Conservation (phyloP, 1,139 yeast species). For the Hyphopichia burtonii region DNA sequence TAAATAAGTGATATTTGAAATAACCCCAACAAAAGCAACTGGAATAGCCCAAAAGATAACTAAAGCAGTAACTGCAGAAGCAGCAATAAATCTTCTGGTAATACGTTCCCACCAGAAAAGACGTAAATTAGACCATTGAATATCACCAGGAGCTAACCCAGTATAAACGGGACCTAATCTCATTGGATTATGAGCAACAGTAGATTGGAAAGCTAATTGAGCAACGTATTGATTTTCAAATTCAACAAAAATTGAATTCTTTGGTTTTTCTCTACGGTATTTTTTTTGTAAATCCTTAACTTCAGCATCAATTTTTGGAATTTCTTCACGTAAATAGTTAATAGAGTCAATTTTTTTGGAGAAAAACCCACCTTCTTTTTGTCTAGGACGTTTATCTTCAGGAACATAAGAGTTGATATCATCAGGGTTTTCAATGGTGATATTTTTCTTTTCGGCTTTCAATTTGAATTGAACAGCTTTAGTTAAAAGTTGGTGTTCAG, state of each 20-base stretch:
- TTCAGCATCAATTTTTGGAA: conserved; percentile 55
- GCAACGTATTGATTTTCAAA: conserved; percentile 70
- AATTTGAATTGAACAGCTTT: conserved; percentile 60
- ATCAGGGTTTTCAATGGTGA: conserved; percentile 43
- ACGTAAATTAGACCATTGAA: conserved; percentile 70
- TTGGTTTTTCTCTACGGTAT: conserved; percentile 43
- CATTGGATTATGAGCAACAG: conserved; percentile 53
- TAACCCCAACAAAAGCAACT: conserved; percentile 77
- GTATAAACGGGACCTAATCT: conserved; percentile 50
- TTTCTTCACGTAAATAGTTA: conserved; percentile 52
- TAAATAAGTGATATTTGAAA: conserved; percentile 71
- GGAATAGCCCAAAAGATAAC: conserved; percentile 84
- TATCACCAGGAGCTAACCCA: conserved; percentile 61
- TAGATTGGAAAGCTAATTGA: conserved; percentile 65
- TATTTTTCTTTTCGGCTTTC: conserved; percentile 65
- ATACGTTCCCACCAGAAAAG: conserved; percentile 83
- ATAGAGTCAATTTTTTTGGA: conserved; percentile 60
- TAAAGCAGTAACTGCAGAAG: conserved; percentile 55
- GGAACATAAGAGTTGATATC: conserved; percentile 69
- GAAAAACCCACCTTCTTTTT: conserved; percentile 55
- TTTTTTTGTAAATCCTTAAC: conserved; percentile 51
- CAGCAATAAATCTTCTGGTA: conserved; percentile 56
- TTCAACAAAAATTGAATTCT: conserved; percentile 65
- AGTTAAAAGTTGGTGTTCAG: conserved; percentile 59
- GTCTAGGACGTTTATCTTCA: conserved; percentile 73